Base-by-base conservation (phyloP, 2,329 filamentous ascomycete species). In the Thelonectria olida region DNA sequence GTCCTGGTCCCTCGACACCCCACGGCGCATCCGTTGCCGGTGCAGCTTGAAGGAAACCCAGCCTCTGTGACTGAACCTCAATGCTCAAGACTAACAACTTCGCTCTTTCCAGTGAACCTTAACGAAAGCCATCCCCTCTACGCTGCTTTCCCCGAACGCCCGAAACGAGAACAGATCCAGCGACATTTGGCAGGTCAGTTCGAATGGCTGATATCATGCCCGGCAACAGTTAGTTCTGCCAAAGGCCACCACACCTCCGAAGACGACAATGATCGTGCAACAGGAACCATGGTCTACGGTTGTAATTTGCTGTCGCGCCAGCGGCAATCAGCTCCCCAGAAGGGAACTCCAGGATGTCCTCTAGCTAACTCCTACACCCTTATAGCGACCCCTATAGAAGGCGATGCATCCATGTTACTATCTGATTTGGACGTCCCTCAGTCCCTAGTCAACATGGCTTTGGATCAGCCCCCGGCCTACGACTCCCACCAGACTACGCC, bases 221-320 rank as follows among this genome's bases (percentile, higher is more conserved):
- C 78, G 45, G 67, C 66, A 58, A 64, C 74, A 68, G 58, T 64
- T 28, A 65, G 63, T 66, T 69, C 66, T 49, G 63, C 62, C 62
- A 67, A 64, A 41, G 54, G 63, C 53, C 59, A 63, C 49, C 58
- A 47, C 42, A 61, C 54, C 53, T 48, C 54, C 25, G 50, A 56
- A 34, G 41, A 68, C 49, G 60, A 61, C 51, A 53, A 55, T 38
- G 47, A 47, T 49, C 42, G 47, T 62, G 54, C 56, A n/a, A 48
- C 62, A 59, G 61, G 69, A 62, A 73, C 67, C 53, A 76, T 75
- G 65, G 70, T 81, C 17, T 81, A 84, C 65, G 85, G 84, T 58
- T 86, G 84, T 75, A 87, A 85, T 67, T 73, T 87, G 56, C 68
- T 87, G 61, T 76, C 76, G 47, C 77, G 78, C 62, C 71, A 72